These are phyloP conservation scores for Collariella sp. DNA, from an alignment of 495 filamentous ascomycete genomes.

Conservation along the genomic window DNA sequence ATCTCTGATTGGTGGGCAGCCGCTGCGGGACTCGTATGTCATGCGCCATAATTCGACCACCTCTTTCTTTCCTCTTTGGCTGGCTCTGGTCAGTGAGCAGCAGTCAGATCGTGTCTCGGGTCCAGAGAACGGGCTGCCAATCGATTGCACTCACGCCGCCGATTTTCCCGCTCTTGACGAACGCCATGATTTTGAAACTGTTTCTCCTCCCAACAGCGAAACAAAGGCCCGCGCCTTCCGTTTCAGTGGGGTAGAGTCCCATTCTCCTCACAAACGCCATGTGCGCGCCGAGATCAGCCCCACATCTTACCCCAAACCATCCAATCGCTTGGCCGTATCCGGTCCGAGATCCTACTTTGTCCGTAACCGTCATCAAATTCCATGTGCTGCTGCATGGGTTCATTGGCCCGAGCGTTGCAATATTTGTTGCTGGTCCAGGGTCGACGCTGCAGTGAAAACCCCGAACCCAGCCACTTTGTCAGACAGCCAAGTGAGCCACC, in stretches of 20 bases:
- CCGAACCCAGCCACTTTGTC: neutral
- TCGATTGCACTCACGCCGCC: neutral
- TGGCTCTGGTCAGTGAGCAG: too few species aligned
- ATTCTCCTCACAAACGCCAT: too few species aligned
- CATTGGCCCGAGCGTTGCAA: too few species aligned
- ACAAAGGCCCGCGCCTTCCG: neutral
- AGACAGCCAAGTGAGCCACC: too few species aligned
- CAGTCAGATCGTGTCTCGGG: neutral
- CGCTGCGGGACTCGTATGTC: neutral
- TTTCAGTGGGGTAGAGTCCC: neutral
- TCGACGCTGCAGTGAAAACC: too few species aligned
- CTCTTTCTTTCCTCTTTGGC: too few species aligned
- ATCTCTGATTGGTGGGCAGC: neutral
- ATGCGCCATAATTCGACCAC: neutral
- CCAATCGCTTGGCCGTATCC: too few species aligned
- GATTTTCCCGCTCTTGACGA: neutral
- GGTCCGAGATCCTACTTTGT: neutral
- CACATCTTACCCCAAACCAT: neutral
- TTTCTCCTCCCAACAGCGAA: too few species aligned
- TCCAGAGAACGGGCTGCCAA: neutral
- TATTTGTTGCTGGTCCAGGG: neutral
- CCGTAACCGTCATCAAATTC: too few species aligned
- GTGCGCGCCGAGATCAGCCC: neutral
- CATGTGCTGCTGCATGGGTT: neutral
- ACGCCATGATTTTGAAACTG: neutral